A percentile compares a stretch with the other conserved stretches of the same genome.
These are phyloP conservation scores for Danielia reshetovae DNA, from an alignment of 805 yeast species.

Conservation along the genomic window DNA sequence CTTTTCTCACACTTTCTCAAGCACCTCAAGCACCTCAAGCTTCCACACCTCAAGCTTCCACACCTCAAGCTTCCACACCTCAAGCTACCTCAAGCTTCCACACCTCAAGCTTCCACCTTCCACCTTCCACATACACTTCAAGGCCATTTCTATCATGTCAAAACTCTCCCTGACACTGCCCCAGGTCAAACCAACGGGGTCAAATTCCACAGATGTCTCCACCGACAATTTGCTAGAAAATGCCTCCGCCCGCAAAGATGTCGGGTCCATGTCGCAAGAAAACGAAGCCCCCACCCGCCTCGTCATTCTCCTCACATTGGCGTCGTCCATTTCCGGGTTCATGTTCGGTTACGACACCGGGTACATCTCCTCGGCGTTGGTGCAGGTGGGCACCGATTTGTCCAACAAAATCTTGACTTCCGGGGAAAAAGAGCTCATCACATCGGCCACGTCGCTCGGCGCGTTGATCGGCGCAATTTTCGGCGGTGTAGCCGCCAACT, in stretches of 20 bases:
- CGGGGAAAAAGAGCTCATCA: constrained; percentile 85
- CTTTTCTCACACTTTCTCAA: too few relatives aligned
- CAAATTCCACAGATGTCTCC: constrained; percentile 5
- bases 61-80: too few relatives aligned
- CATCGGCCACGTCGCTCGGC: constrained; percentile 93
- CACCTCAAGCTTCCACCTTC: too few relatives aligned
- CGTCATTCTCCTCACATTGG: constrained; percentile 65
- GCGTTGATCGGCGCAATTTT: constrained; percentile 75
- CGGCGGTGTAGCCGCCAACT: constrained; percentile 82
- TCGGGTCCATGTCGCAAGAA: constrained; percentile 4
- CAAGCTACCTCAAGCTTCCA: too few relatives aligned
- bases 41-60: too few relatives aligned
- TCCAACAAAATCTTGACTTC: constrained; percentile 47
- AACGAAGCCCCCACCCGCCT: constrained; percentile 37
- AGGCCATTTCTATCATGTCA: too few relatives aligned
- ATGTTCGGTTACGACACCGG: constrained; percentile 99
- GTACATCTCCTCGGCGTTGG: constrained; percentile 90
- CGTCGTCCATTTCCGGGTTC: constrained; percentile 89
- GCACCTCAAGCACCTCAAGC: too few relatives aligned
- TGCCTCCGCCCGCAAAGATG: background rate
- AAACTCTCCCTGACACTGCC: too few relatives aligned
- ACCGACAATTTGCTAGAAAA: constrained; percentile 4
- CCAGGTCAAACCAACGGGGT: constrained; percentile 3
- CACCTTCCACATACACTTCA: too few relatives aligned
- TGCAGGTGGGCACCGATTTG: constrained; percentile 76